Evolutionary conservation across 2,329 filamentous ascomycete genomes (phyloP), one percentile per base, ranked within the genome.

Genomic region (Calcarisporium arbuscula): DNA sequence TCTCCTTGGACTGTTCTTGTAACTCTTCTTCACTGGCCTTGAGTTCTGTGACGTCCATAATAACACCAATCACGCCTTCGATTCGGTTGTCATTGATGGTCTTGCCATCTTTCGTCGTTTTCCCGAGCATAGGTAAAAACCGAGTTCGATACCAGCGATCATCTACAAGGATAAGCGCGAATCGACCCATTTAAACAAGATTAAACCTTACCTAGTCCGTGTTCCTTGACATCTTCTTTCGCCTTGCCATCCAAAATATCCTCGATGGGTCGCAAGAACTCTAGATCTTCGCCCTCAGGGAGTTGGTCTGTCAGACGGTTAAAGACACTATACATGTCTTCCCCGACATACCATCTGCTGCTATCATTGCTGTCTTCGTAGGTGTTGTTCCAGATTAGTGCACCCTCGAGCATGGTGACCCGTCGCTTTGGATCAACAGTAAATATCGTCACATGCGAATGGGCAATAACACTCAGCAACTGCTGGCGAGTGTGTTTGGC

Each of bases 11-110:
- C 47, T 83, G 76, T 39, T 71, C 67, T 39, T 74, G 68, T 11
- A 87, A 55, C 25, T 80, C 76, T 27, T 71, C 64, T 45, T 82
- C 81, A 35, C 77, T 70, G 37, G 73, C 65, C 43, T 80, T 80
- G 19, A 86, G 57, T 47, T 86, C 81, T 0, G 84, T 88, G 6
- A 88, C 76, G 49, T 89, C 83, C 72, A 87, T 83, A 29, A 82
- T 80, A n/a, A 88, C 75, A 3, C 82, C 83, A 37, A 87, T 85
- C 3, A 85, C 81, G 2, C 83, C 83, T 42, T 85, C 78, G 15
- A 87, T 68, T 32, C 64, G 71, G 4, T 62, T 57, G 11, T 73
- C 65, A 11, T 56, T 45, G 5, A 44, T 59, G 4, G 60, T 60
- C 44, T 67, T 67, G 11, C 68, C 63, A 11, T 74, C 74, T 19